Evolutionary conservation across 1,284 basidiomycete genomes (phyloP), one percentile per base, ranked within the genome.

Genomic region (Gomphus bonarii): DNA sequence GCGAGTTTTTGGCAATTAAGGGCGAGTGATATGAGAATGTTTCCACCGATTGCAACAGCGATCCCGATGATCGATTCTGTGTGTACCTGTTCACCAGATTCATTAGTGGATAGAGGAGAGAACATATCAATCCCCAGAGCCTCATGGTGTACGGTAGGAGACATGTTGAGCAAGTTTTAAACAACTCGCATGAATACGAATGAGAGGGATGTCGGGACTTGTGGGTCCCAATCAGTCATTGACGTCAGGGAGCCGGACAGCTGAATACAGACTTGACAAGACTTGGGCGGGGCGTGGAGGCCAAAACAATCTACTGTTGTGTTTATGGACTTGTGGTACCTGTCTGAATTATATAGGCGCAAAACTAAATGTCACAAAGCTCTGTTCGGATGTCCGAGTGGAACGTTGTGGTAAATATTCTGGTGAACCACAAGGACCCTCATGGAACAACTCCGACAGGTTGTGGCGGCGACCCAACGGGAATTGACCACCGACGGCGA

Each of bases 1-100:
- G 92, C 92, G 6, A 97, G 81, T 68, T 97, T 97, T 71, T 97
- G 94, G 43, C 90, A 74, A 67, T 93, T 94, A 65, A 97, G 77
- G 2, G 93, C 94, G 1, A 95, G 76, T 11, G 88, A 90, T 62
- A 97, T 95, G 61, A 97, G 80, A 5, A 95, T 69, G 67, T 97
- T 97, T 49, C 93, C 94, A 1, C 78, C 76, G 54, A 95, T 80
- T 3, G 93, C 88, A 53, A 95, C 83, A 11, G 79, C 77, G 46
- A 97, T 94, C 35, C 94, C 94, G 60, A 91, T 84, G 63, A 84
- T 73, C 2, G 84, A 82, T 49, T 75, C 71, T 16, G 75, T 73
- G 25, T 75, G 79, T 52, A 70, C 54, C 64, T 62, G 30, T 66
- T 65, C 62, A 44, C 66, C 54, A n/a, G 28, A 66, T 36, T 62